Conservation (phyloP, 306 rosid genomes). For the Albizia julibrissin region DNA sequence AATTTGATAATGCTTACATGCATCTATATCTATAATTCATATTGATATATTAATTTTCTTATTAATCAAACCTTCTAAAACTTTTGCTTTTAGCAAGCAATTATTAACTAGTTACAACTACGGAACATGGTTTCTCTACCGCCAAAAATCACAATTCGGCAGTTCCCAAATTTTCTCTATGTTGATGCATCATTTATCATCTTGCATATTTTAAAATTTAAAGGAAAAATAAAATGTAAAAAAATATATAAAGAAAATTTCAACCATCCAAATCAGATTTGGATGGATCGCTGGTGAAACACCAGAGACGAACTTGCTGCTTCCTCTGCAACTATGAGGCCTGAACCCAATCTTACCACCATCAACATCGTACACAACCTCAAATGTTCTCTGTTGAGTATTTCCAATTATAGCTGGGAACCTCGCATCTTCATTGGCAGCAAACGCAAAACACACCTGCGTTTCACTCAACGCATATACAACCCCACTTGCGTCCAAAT, state of each 20-base stretch:
- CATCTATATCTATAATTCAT: background rate
- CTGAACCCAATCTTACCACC: background rate
- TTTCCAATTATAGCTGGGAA: background rate
- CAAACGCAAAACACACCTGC: background rate
- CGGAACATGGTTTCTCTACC: too few relatives aligned
- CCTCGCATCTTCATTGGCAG: background rate
- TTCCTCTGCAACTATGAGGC: background rate
- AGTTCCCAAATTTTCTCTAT: too few relatives aligned
- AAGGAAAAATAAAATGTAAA: background rate
- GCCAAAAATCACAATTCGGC: too few relatives aligned
- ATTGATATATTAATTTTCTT: background rate
- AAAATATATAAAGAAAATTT: too few relatives aligned
- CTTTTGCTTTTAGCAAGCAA: too few relatives aligned
- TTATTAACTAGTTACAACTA: too few relatives aligned
- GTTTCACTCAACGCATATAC: background rate
- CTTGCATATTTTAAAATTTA: background rate
- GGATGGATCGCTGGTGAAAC: background rate
- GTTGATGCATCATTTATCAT: background rate
- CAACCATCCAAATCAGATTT: background rate
- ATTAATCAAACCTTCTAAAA: too few relatives aligned
- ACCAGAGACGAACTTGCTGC: background rate
- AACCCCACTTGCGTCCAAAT: background rate
- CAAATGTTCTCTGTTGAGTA: background rate
- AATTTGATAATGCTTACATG: too few relatives aligned
- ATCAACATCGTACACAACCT: background rate